Evolutionary conservation across 179 eudicot species (phyloP).

Genomic region (Corrigiola litoralis): DNA sequence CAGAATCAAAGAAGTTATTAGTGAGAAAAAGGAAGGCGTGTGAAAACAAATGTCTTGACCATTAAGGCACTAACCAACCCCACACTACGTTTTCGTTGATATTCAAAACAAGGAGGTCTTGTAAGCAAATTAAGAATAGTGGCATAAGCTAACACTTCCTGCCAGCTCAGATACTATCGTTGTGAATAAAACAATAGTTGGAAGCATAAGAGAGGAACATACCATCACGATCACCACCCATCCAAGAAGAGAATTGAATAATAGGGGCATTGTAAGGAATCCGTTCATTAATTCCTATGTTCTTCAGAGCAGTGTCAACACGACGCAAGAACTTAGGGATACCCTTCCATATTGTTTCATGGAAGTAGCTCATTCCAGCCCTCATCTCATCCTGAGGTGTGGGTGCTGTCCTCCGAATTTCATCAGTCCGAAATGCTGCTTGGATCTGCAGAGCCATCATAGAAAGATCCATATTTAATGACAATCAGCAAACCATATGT

Average conservation of each 20-base stretch:
- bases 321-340: slow-evolving; percentile 90
- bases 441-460: slow-evolving; percentile 56
- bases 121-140: too few species aligned
- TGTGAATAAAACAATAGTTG: too few species aligned
- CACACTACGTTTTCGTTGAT: too few species aligned
- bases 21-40: not conserved
- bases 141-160: not conserved
- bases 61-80: too few species aligned
- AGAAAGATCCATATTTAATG: not conserved
- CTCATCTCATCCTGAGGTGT: slow-evolving; percentile 99
- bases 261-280: slow-evolving; percentile 97
- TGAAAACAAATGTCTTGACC: too few species aligned
- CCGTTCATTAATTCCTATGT: slow-evolving; percentile 88
- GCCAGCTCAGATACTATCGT: not conserved
- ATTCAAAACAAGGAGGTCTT: too few species aligned
- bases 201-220: slow-evolving; percentile 16
- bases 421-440: slow-evolving; percentile 98
- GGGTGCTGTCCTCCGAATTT: slow-evolving; percentile 85
- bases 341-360: slow-evolving; percentile 98
- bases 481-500: not conserved
- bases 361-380: slow-evolving; percentile 99
- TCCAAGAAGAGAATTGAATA: slow-evolving; percentile 96
- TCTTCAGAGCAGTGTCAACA: slow-evolving; percentile 91
- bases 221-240: slow-evolving; percentile 99
- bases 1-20: slow-evolving; percentile 7